phyloP scores from a whole-genome alignment of 768 basidiomycete genomes.

The Boletus reticulatus region DNA sequence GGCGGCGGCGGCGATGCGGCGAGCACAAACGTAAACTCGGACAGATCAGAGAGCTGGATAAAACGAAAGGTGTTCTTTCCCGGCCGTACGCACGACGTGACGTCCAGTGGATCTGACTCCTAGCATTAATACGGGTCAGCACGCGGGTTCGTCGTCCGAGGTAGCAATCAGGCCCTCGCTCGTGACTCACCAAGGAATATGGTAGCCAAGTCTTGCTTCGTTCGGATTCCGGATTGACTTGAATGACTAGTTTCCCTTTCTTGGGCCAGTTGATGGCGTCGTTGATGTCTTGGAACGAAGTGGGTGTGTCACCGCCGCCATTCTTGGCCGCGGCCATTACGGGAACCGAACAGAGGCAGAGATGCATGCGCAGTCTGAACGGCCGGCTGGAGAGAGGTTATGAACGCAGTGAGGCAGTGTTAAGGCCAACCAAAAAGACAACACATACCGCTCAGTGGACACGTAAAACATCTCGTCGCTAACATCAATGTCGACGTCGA shows the following conservation, averaged over 20 bases:
- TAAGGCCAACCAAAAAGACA: not conserved
- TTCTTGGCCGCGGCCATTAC: not conserved
- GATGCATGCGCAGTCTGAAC: conserved; percentile 16
- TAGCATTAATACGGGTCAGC: not conserved
- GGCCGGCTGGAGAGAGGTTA: not conserved
- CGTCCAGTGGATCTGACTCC: conserved; percentile 36
- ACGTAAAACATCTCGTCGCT: conserved; percentile 21
- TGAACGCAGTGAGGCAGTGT: not conserved
- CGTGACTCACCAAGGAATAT: conserved; percentile 37
- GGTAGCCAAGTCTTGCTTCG: conserved; percentile 44
- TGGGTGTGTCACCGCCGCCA: not conserved
- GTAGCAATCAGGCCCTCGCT: too few relatives aligned
- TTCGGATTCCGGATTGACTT: conserved; percentile 39
- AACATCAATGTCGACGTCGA: conserved; percentile 22
- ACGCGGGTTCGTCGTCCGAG: not conserved
- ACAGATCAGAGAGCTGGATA: conserved; percentile 46
- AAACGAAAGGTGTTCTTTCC: conserved; percentile 50
- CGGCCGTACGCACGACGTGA: conserved; percentile 39
- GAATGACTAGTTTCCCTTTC: conserved; percentile 43
- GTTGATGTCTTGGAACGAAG: conserved; percentile 3
- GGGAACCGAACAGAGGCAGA: conserved; percentile 23
- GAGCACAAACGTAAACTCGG: conserved; percentile 44
- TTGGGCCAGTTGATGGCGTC: conserved; percentile 39
- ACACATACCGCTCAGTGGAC: conserved; percentile 17
- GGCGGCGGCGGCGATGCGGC: conserved; percentile 32